Evolutionary conservation across 257 asterid genomes (phyloP).

Genomic region (Solanum chiquidenum): DNA sequence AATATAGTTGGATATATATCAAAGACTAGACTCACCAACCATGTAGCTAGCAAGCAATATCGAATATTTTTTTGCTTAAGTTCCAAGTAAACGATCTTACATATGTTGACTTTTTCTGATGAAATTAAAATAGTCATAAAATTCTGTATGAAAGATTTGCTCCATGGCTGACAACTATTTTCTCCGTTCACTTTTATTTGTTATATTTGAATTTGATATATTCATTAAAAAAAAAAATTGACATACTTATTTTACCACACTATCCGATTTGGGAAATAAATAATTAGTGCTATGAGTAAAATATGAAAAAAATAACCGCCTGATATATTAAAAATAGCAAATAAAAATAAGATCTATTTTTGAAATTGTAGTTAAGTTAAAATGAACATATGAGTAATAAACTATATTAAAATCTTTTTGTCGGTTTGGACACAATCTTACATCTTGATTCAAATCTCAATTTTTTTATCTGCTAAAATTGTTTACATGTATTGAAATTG

Average conservation of each 20-base stretch:
- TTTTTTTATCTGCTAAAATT: background rate
- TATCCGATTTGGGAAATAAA: no score
- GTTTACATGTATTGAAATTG: background rate
- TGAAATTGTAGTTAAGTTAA: no score
- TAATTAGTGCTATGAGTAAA: no score
- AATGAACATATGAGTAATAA: background rate
- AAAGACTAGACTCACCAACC: background rate
- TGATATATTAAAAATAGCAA: no score
- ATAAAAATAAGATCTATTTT: no score
- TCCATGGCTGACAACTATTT: background rate
- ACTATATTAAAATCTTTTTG: background rate
- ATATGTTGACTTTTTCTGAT: background rate
- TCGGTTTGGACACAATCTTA: background rate
- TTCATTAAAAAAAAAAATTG: fast-evolving
- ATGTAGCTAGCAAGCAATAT: background rate
- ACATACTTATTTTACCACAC: no score
- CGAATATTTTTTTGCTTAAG: background rate
- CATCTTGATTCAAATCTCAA: background rate
- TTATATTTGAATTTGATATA: no score
- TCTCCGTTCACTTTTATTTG: background rate
- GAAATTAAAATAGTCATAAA: background rate
- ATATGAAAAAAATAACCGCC: no score
- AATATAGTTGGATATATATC: background rate
- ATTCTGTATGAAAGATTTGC: background rate
- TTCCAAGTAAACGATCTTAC: background rate